Conservation (phyloP, 108 stramenopile genomes). For the Seminavis robusta region DNA sequence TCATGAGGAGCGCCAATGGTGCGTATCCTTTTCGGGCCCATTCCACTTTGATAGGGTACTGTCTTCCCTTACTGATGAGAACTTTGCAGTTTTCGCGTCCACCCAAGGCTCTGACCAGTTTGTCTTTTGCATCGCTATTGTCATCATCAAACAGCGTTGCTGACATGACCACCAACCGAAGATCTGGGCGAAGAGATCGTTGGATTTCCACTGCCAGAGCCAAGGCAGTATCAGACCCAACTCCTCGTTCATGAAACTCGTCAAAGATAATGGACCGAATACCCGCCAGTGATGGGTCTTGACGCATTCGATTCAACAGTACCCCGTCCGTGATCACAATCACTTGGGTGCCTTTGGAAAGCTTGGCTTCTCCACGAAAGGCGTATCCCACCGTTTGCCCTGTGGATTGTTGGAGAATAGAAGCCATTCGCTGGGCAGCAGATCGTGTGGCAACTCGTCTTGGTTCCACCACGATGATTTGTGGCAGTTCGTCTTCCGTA, state of each 20-base stretch:
- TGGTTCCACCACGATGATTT: constrained; percentile 53
- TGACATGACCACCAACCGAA: constrained; percentile 58
- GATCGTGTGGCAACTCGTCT: constrained; percentile 64
- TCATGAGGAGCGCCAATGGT: constrained; percentile 11
- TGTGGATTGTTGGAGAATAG: constrained; percentile 20
- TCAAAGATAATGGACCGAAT: constrained; percentile 45
- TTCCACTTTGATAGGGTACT: constrained; percentile 48
- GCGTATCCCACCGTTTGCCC: constrained; percentile 45
- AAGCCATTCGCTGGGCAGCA: constrained; percentile 58
- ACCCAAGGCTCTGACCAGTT: constrained; percentile 37
- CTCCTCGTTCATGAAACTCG: constrained; percentile 77
- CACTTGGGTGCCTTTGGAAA: constrained; percentile 27
- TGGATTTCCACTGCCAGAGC: constrained; percentile 59
- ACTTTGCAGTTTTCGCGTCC: constrained; percentile 36
- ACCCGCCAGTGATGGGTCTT: constrained; percentile 50
- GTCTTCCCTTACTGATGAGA: constrained; percentile 45
- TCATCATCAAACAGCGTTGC: constrained; percentile 56
- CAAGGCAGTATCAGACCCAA: constrained; percentile 53
- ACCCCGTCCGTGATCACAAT: constrained; percentile 64
- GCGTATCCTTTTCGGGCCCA: constrained; percentile 28
- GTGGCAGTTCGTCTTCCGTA: neutral
- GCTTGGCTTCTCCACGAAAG: constrained; percentile 47
- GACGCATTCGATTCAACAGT: constrained; percentile 34
- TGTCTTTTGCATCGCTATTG: constrained; percentile 9
- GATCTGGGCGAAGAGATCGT: constrained; percentile 20